Conservation (phyloP, 768 basidiomycete species). For the Trametes gibbosa region DNA sequence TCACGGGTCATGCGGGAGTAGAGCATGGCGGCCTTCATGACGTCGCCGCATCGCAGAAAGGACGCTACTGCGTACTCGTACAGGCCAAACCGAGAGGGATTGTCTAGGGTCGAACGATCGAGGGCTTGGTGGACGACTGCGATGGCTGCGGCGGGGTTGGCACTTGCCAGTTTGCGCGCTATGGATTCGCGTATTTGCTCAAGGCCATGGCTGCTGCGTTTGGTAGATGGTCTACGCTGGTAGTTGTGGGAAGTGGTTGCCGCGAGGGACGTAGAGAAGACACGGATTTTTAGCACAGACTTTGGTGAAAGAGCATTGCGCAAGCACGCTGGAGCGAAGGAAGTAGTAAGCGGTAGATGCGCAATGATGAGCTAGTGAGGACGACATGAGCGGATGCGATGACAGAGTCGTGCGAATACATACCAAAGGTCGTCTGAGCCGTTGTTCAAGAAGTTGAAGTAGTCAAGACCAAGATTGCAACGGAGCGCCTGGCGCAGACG, state of each 20-base stretch:
- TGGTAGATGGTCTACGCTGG: background rate
- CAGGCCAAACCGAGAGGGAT: conserved; percentile 12
- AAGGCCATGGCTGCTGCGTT: background rate
- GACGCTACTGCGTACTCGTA: conserved; percentile 41
- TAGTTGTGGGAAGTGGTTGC: background rate
- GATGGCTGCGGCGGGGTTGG: background rate
- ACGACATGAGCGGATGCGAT: too few species aligned
- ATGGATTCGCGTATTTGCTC: background rate
- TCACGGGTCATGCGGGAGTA: conserved; percentile 42
- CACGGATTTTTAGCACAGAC: background rate
- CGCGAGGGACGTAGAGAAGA: background rate
- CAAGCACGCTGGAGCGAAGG: background rate
- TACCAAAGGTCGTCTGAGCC: too few species aligned
- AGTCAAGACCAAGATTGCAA: too few species aligned
- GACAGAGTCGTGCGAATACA: too few species aligned
- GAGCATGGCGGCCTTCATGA: conserved; percentile 39
- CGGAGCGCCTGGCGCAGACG: too few species aligned
- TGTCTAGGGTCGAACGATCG: background rate
- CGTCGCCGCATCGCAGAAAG: conserved; percentile 39
- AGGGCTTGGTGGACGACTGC: conserved; percentile 6
- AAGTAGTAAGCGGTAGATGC: background rate
- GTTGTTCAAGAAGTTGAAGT: too few species aligned
- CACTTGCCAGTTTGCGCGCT: background rate
- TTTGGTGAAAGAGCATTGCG: background rate
- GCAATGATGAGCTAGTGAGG: conserved; percentile 1